Evolutionary conservation across 2,329 filamentous ascomycete genomes (phyloP), one percentile per base, ranked within the genome.

Genomic region (Xylaria sp.): DNA sequence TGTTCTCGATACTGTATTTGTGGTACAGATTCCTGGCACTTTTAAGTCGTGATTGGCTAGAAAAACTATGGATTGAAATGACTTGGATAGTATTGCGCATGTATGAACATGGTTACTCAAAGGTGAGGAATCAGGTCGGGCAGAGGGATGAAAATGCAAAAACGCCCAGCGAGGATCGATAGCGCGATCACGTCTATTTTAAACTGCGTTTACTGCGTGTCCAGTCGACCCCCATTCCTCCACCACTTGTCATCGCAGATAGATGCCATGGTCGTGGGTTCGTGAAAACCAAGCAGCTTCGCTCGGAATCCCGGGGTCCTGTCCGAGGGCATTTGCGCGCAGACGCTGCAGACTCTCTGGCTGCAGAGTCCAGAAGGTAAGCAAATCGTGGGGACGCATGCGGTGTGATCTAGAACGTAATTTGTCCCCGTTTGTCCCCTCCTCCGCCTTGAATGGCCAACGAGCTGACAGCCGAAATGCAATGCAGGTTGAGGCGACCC

Each of bases 381-480:
- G 66, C 60, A 66, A 65, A 58, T 61, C 62, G 61, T 65, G 64
- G 64, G 58, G 62, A 68, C 37, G 59, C 68, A 64, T 41, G 58
- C 59, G 37, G 56, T 57, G 70, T 72, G 70, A 70, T 72, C 54
- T 60, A 34, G 58, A 50, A 60, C 54, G 48, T 62, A 55, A 72
- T 70, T 72, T 68, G 70, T 70, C 54, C 25, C 39, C 54, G 41
- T 64, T 37, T n/a, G 55, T 56, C 28, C 55, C 46, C 25, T 56
- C 60, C 65, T 61, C 61, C 65, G 64, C 61, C 64, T 59, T 18
- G 44, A 56, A 61, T 52, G 32, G 61, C 62, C 67, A 70, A 70
- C 67, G 70, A 65, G 57, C 56, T 61, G 25, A 48, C 44, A 55
- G 55, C 68, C 64, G 54, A 65, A 32, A 67, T 72, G 70, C 70